Percentiles rank a stretch among this genome's conserved stretches.
These are phyloP conservation scores for Melampsora americana DNA, from an alignment of 1,284 basidiomycete species.

Conservation along the genomic window DNA sequence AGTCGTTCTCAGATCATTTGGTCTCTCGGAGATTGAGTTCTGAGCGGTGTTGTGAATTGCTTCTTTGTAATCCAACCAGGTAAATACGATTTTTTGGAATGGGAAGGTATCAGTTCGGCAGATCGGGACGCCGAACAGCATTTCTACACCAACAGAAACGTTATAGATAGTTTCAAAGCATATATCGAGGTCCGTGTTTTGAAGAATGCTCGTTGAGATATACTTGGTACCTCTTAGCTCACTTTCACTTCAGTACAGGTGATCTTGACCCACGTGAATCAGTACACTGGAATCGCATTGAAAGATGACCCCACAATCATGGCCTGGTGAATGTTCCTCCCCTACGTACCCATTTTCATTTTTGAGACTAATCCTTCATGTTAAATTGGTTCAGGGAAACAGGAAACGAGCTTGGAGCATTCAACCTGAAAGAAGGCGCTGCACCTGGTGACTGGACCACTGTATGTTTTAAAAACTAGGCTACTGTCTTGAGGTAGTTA, in stretches of 20 bases:
- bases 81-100: slow-evolving; percentile 27
- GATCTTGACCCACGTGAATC: slow-evolving; percentile 40
- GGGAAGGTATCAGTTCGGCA: slow-evolving; percentile 30
- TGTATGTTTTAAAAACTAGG: background rate
- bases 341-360: background rate
- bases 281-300: slow-evolving; percentile 46
- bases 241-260: slow-evolving; percentile 8
- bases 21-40: background rate
- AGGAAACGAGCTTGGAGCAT: slow-evolving; percentile 45
- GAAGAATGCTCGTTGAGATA: too few relatives aligned
- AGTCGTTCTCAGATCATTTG: background rate
- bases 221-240: background rate
- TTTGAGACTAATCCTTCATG: background rate
- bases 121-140: slow-evolving; percentile 23
- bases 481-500: background rate
- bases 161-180: slow-evolving; percentile 29
- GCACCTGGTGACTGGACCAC: slow-evolving; percentile 46
- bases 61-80: slow-evolving; percentile 1
- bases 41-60: background rate
- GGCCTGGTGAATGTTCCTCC: slow-evolving; percentile 32
- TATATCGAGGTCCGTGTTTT: slow-evolving; percentile 31
- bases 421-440: slow-evolving; percentile 40
- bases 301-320: slow-evolving; percentile 48
- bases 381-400: slow-evolving; percentile 43
- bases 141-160: slow-evolving; percentile 31